Percentiles rank a stretch among this genome's conserved stretches.
These are phyloP conservation scores for Elsinoe necatrix DNA, from an alignment of 2,329 filamentous ascomycete genomes.

Conservation along the genomic window DNA sequence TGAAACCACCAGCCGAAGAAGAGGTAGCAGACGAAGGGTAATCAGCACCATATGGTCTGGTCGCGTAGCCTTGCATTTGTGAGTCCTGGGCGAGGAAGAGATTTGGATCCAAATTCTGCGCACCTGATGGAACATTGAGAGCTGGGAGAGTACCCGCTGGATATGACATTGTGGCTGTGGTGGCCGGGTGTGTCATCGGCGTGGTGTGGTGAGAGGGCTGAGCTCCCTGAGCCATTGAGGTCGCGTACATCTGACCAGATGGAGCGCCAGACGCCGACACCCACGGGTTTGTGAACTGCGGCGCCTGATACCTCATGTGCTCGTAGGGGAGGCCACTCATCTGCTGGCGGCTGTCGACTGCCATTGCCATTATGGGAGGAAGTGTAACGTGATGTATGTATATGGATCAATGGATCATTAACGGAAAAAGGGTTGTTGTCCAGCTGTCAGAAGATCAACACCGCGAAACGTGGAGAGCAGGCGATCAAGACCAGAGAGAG, in stretches of 20 bases:
- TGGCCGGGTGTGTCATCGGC: conserved; percentile 49
- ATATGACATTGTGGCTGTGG: conserved; percentile 57
- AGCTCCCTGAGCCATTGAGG: conserved; percentile 53
- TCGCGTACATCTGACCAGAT: conserved; percentile 56
- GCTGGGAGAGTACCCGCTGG: conserved; percentile 64
- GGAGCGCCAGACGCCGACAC: conserved; percentile 49
- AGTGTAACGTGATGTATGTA: conserved; percentile 8
- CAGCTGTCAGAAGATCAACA: conserved; percentile 17
- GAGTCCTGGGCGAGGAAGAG: conserved; percentile 15
- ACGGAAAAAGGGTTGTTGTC: conserved; percentile 18
- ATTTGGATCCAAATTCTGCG: conserved; percentile 51
- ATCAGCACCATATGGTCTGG: conserved; percentile 62
- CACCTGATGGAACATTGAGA: conserved; percentile 60
- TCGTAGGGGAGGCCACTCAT: conserved; percentile 76
- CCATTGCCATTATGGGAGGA: conserved; percentile 69
- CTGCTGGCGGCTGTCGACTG: conserved; percentile 79
- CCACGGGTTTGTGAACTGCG: conserved; percentile 91
- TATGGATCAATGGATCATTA: conserved; percentile 16
- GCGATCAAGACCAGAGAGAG: conserved; percentile 36
- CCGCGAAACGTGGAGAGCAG: conserved; percentile 37
- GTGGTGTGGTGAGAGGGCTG: conserved; percentile 49
- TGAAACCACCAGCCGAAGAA: conserved; percentile 58
- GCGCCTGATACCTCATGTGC: conserved; percentile 60
- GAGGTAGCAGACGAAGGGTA: conserved; percentile 66
- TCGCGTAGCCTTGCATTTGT: conserved; percentile 34